Evolutionary conservation across 2,329 filamentous ascomycete genomes (phyloP).

Genomic region (Botrytis hyacinthi): DNA sequence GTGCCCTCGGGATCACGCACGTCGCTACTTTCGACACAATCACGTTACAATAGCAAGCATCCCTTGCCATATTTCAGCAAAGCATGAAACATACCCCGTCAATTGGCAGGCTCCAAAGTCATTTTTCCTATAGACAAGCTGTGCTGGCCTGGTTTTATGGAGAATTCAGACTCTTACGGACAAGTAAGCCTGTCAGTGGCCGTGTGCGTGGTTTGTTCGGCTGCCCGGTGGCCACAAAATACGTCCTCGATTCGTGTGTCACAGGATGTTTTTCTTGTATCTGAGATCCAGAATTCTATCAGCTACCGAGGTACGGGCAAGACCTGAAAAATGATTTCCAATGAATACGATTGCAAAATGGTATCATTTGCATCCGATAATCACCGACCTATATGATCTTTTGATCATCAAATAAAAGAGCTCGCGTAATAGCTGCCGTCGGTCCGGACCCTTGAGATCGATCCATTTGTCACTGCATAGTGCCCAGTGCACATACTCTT

Average conservation of each 20-base stretch:
- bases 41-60: constrained; percentile 3
- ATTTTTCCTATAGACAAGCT: neutral
- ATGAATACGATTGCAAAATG: neutral
- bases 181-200: neutral
- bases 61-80: neutral
- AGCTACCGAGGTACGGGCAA: constrained; percentile 2
- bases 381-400: constrained; percentile 1
- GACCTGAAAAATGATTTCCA: neutral
- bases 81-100: constrained; percentile 13
- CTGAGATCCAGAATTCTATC: neutral
- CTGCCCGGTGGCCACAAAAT: constrained; percentile 9
- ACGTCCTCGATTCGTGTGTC: neutral
- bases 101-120: constrained; percentile 1
- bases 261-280: constrained; percentile 8
- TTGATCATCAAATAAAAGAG: constrained; percentile 7
- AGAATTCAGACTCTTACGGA: neutral
- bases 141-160: neutral
- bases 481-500: constrained; percentile 9
- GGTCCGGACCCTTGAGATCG: constrained; percentile 13
- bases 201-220: neutral
- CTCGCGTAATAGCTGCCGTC: neutral
- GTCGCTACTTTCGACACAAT: constrained; percentile 11
- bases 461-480: neutral
- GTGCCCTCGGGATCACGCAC: constrained; percentile 15
- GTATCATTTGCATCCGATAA: neutral